A percentile compares a stretch with the other conserved stretches of the same genome.
Evolutionary conservation across 169 alveolate genomes (phyloP).

Genomic region (Plasmodium ovale): DNA sequence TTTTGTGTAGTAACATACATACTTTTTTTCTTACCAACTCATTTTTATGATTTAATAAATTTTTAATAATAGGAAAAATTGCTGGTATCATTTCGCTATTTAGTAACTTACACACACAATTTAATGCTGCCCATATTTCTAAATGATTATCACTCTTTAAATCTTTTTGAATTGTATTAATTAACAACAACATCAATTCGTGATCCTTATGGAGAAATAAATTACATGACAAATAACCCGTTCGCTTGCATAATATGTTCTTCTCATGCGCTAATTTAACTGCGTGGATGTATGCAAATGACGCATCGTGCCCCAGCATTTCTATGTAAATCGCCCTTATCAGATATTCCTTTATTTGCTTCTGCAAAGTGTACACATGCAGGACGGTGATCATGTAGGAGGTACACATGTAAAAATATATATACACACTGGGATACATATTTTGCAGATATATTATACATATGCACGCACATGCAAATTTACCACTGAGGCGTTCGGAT

Average conservation of each 20-base stretch:
- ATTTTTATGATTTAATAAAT: conserved; percentile 87
- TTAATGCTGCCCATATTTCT: conserved; percentile 93
- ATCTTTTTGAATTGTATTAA: conserved; percentile 95
- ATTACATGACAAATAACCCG: conserved; percentile 92
- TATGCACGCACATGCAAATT: conserved; percentile 75
- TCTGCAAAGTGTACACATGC: conserved; percentile 38
- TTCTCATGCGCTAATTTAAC: conserved; percentile 93
- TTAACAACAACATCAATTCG: conserved; percentile 92
- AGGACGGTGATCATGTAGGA: not conserved
- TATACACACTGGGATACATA: not conserved
- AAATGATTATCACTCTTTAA: conserved; percentile 91
- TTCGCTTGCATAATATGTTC: conserved; percentile 89
- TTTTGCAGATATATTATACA: too few species aligned
- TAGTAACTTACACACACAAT: conserved; percentile 90
- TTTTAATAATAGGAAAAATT: conserved; percentile 89
- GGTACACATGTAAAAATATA: not conserved
- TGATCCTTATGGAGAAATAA: conserved; percentile 90
- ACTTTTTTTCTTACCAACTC: conserved; percentile 93
- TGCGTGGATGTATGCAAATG: conserved; percentile 95
- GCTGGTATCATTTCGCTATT: conserved; percentile 93
- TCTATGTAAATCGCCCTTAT: conserved; percentile 95
- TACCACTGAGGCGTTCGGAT: conserved; percentile 87
- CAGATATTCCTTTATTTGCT: conserved; percentile 88
- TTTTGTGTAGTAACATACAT: conserved; percentile 92
- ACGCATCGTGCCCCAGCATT: conserved; percentile 97